Evolutionary conservation across 1,284 basidiomycete genomes (phyloP), one percentile per base, ranked within the genome.

Genomic region (Sanghuangporus sanghuang): DNA sequence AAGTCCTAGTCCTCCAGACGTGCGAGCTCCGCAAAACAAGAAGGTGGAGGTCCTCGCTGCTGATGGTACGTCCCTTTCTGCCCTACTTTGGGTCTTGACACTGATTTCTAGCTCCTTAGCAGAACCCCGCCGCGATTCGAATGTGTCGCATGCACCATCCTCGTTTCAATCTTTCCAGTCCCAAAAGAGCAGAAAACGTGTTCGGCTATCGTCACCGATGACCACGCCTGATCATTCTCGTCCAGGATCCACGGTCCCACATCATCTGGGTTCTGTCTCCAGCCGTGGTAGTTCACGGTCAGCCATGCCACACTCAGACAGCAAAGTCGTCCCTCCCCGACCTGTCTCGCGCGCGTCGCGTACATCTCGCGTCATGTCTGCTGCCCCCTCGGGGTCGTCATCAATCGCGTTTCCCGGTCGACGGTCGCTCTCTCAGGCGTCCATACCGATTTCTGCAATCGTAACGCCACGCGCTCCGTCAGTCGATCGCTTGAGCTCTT

Each of bases 401-500:
- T 46, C 44, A 4, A 53, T 44, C 11, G 42, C 46, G 35, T 50
- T 39, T 12, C 53, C 59, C 14, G 59, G 53, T 27, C 53, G 59
- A 11, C 57, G 58, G 9, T 67, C 71, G 70, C 54, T 69, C 69
- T 71, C 86, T 12, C 81, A 83, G 69, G 73, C 77, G 18, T 91
- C 89, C n/a, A 89, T 92, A 44, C 89, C 89, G 6, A 81, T 92
- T 60, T 87, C 85, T 59, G 89, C 89, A 5, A 77, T 90, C 65
- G 78, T 92, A 50, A 85, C 86, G 11, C 89, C 90, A 0, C 89
- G 89, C 70, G 87, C 87, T 27, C 89, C 89, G 2, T 90, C 87
- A 3, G 69, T 92, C 57, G 72, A 77, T 27, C 77, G 76, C 27
- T 84, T 85, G 11, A 74, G 80, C 44, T 78, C 77, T 8, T 92